Evolutionary conservation across 306 rosid species (phyloP).

Genomic region (Erythrophleum fordii): DNA sequence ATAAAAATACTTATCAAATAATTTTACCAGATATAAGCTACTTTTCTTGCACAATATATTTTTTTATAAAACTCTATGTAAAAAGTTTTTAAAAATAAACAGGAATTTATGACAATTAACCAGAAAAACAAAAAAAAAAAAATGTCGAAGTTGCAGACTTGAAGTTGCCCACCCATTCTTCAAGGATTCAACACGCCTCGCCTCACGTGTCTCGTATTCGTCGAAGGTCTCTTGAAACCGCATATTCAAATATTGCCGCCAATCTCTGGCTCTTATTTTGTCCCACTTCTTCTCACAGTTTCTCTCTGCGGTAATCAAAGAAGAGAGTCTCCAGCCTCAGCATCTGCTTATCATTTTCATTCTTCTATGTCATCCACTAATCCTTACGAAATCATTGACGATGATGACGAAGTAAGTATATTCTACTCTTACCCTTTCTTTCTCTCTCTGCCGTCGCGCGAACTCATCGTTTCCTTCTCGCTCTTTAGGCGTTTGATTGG

Average conservation of each 20-base stretch:
- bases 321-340: neutral
- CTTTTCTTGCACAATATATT: no score
- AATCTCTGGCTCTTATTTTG: neutral
- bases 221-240: neutral
- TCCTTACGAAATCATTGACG: slow-evolving; percentile 48
- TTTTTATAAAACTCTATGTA: no score
- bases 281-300: neutral
- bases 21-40: no score
- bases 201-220: no score
- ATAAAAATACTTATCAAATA: no score
- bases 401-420: slow-evolving; percentile 54
- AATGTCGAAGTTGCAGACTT: no score
- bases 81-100: no score
- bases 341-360: neutral
- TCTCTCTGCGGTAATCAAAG: neutral
- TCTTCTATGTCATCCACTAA: slow-evolving; percentile 56
- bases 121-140: no score
- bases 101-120: no score
- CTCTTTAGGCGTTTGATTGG: slow-evolving; percentile 78
- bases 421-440: neutral
- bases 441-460: neutral
- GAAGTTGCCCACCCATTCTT: no score
- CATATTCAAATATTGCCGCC: slow-evolving; percentile 29
- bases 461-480: slow-evolving; percentile 17
- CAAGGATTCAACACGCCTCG: no score